Evolutionary conservation across 805 yeast species (phyloP).

Genomic region (Barnettozyma siamensis): DNA sequence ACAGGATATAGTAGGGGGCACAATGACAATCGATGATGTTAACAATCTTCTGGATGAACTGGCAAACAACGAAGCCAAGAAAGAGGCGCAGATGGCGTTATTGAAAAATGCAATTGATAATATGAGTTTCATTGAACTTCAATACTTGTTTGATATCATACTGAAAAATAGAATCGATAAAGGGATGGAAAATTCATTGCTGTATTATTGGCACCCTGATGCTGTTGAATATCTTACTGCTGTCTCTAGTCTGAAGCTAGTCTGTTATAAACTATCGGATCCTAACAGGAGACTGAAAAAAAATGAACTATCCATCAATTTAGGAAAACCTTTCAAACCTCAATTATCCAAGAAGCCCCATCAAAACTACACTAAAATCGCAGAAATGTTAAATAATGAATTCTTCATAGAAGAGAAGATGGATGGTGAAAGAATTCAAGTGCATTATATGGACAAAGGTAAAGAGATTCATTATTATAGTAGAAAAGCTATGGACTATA

Average conservation of each 20-base stretch:
- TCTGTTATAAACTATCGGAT: conserved; percentile 53
- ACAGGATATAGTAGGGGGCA: conserved; percentile 29
- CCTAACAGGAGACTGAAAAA: conserved; percentile 38
- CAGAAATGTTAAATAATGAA: conserved; percentile 37
- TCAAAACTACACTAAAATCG: conserved; percentile 44
- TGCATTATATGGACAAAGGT: conserved; percentile 55
- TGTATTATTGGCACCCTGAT: conserved; percentile 72
- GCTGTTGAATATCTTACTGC: conserved; percentile 59
- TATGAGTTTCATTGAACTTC: conserved; percentile 56
- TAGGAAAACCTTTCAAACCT: conserved; percentile 55
- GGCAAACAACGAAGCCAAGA: conserved; percentile 26
- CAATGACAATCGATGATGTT: conserved; percentile 42
- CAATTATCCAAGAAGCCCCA: conserved; percentile 61
- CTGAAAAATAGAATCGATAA: conserved; percentile 56
- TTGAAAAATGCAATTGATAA: conserved; percentile 45
- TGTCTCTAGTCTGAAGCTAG: conserved; percentile 55
- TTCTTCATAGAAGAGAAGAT: conserved; percentile 84
- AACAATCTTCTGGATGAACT: conserved; percentile 42
- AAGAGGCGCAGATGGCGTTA: conserved; percentile 36
- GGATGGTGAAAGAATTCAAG: conserved; percentile 86
- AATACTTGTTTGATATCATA: conserved; percentile 64
- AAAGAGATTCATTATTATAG: conserved; percentile 34
- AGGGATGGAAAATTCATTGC: conserved; percentile 52
- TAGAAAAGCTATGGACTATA: conserved; percentile 68
- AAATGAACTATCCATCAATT: conserved; percentile 30